A percentile compares a stretch with the other conserved stretches of the same genome.
Evolutionary conservation across 2,329 filamentous ascomycete genomes (phyloP).

Genomic region (Hansfordia pulvinata): DNA sequence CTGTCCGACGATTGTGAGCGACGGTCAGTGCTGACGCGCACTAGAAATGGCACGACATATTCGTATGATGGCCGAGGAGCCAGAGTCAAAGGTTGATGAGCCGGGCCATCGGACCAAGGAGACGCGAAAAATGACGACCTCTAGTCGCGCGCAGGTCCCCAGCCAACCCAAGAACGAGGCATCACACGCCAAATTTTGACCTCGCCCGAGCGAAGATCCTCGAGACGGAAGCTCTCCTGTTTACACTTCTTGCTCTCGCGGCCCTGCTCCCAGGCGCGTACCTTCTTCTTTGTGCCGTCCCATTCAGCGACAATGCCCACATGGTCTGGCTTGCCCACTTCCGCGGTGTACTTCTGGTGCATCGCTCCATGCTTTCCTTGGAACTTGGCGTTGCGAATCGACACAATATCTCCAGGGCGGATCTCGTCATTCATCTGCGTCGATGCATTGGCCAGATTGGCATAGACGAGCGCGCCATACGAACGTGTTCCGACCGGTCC

Average conservation of each 20-base stretch:
- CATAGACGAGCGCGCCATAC: conserved; percentile 86
- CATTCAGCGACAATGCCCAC: conserved; percentile 88
- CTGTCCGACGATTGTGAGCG: too few species aligned
- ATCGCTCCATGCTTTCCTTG: conserved; percentile 91
- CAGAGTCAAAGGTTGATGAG: conserved; percentile 2
- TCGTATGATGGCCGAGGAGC: conserved; percentile 6
- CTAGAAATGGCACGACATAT: conserved; percentile 12
- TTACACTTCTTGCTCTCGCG: conserved; percentile 89
- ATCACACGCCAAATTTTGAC: conserved; percentile 97
- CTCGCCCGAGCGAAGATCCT: conserved; percentile 83
- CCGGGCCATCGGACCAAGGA: conserved; percentile 4
- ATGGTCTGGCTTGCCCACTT: conserved; percentile 81
- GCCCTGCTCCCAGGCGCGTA: conserved; percentile 89
- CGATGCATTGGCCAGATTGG: conserved; percentile 87
- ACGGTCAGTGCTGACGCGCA: conserved; percentile 12
- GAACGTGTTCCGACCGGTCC: conserved; percentile 75
- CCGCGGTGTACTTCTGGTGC: conserved; percentile 83
- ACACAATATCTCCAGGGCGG: conserved; percentile 81
- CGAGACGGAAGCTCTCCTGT: conserved; percentile 85
- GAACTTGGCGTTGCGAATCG: conserved; percentile 84
- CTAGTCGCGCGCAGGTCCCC: conserved; percentile 50
- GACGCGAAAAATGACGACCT: conserved; percentile 10
- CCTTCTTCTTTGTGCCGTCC: conserved; percentile 98
- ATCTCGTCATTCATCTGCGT: conserved; percentile 89
- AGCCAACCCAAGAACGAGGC: conserved; percentile 83